Base-by-base conservation (phyloP, 495 filamentous ascomycete genomes). In the Trypethelium eluteriae region DNA sequence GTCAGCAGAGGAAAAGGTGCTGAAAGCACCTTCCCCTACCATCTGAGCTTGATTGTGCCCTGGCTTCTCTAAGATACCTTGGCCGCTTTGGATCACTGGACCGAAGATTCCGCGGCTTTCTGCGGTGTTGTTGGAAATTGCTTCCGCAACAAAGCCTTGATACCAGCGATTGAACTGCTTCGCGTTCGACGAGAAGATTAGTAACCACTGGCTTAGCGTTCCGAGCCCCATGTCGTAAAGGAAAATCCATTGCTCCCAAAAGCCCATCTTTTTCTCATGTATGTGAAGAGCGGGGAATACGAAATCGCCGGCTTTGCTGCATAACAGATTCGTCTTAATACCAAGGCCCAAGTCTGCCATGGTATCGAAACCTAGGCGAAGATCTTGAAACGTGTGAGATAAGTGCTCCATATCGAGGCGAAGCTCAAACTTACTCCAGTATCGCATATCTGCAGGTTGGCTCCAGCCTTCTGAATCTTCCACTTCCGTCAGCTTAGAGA, bases 211-310 rank as follows among this genome's bases (percentile, higher is more conserved):
- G 50, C 59, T 67, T 36, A 67, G 16, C 4, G 62, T 36, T 39
- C 66, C 66, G 41, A 67, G n/a, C 2, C 66, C 66, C 2, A 67
- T 25, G 41, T 67, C 62, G 36, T 67, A 36, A 16, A 67, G 59
- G 34, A 64, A 39, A n/a, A 53, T 49, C 11, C 62, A 34, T 39
- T 67, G 61, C 56, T 63, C 66, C 66, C 66, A 67, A 46, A 67
- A 53, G 39, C 44, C 66, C 66, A 67, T 67, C 44, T 67, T 67
- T 41, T 67, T 67, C 50, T 67, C 66, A 53, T 67, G 66, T n/a
- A 57, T 53, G 36, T 67, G 62, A 32, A 67, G 66, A 32, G 65
- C 65, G 36, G 41, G 65, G 56, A 67, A 67, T 62, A 67, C 65
- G 53, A 46, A 67, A 2, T 67, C 56, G 18, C 36, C 11, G 16